Evolutionary conservation across 1,284 basidiomycete genomes (phyloP).

Genomic region (Paramarasmius palmivorus): DNA sequence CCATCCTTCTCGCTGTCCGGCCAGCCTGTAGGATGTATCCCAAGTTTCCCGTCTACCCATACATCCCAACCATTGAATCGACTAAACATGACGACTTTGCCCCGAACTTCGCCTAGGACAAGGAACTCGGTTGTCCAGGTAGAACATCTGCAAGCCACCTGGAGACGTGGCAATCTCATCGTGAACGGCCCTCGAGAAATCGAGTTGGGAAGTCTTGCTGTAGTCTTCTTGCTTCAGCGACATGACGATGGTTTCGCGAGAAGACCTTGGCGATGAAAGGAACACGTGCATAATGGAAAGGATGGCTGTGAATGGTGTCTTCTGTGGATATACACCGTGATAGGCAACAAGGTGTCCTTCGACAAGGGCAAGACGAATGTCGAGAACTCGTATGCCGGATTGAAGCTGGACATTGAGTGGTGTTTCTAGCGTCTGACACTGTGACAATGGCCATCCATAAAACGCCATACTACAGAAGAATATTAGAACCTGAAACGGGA

Average conservation of each 20-base stretch:
- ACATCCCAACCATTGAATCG: constrained; percentile 55
- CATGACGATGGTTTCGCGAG: constrained; percentile 75
- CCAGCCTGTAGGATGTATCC: constrained; percentile 82
- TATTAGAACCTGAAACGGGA: constrained; percentile 6
- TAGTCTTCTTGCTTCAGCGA: constrained; percentile 86
- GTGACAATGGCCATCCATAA: constrained; percentile 78
- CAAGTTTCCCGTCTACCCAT: constrained; percentile 56
- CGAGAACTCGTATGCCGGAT: constrained; percentile 76
- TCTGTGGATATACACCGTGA: constrained; percentile 76
- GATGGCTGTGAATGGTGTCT: constrained; percentile 64
- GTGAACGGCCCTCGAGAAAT: constrained; percentile 69
- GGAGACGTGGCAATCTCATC: constrained; percentile 58
- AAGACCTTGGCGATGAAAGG: constrained; percentile 56
- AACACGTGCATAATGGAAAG: constrained; percentile 64
- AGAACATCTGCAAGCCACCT: constrained; percentile 73
- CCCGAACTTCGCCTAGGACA: constrained; percentile 78
- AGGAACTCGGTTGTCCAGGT: constrained; percentile 76
- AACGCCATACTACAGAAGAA: constrained; percentile 61
- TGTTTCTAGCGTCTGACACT: constrained; percentile 62
- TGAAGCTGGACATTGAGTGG: constrained; percentile 60
- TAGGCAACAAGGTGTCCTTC: constrained; percentile 69
- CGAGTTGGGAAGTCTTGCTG: constrained; percentile 37
- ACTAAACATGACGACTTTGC: constrained; percentile 80
- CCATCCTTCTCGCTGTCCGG: constrained; percentile 72
- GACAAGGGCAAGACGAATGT: constrained; percentile 76